These are phyloP conservation scores for Colletotrichum destructivum DNA, from an alignment of 2,329 filamentous ascomycete species.

Conservation along the genomic window DNA sequence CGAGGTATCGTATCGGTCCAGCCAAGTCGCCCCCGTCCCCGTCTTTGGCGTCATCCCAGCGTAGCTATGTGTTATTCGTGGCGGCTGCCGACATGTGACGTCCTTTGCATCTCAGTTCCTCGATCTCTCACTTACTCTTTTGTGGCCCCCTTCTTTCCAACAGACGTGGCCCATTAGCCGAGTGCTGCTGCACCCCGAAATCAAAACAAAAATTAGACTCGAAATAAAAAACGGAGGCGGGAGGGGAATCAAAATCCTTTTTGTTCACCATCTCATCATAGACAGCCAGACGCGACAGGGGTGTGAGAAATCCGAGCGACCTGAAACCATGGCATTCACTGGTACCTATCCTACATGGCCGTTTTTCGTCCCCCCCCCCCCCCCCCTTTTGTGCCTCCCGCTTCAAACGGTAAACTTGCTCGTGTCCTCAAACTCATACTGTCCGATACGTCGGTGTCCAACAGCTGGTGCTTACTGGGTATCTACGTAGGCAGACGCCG, in stretches of 20 bases:
- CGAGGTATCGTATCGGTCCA: conserved; percentile 28
- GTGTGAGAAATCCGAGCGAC: conserved; percentile 3
- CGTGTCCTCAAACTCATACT: not conserved
- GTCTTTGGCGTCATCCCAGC: conserved; percentile 41
- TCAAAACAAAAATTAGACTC: not conserved
- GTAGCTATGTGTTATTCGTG: conserved; percentile 25
- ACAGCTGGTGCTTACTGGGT: not conserved
- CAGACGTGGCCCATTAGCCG: not conserved
- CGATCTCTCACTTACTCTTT: not conserved
- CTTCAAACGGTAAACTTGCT: not conserved
- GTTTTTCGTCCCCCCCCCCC: not conserved
- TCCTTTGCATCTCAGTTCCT: conserved; percentile 21
- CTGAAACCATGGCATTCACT: conserved; percentile 35
- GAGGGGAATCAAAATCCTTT: no score
- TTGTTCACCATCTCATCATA: conserved; percentile 34
- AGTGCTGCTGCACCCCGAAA: not conserved
- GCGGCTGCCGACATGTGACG: conserved; percentile 39
- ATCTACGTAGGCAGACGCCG: not conserved
- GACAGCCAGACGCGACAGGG: conserved; percentile 12
- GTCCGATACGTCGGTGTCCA: not conserved
- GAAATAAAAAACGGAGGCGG: not conserved
- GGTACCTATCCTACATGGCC: conserved; percentile 1
- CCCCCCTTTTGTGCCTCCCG: not conserved
- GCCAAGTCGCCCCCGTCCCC: not conserved
- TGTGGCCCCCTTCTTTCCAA: no score